These are phyloP conservation scores for Phaeotremella fagi DNA, from an alignment of 768 basidiomycete genomes.

Conservation along the genomic window DNA sequence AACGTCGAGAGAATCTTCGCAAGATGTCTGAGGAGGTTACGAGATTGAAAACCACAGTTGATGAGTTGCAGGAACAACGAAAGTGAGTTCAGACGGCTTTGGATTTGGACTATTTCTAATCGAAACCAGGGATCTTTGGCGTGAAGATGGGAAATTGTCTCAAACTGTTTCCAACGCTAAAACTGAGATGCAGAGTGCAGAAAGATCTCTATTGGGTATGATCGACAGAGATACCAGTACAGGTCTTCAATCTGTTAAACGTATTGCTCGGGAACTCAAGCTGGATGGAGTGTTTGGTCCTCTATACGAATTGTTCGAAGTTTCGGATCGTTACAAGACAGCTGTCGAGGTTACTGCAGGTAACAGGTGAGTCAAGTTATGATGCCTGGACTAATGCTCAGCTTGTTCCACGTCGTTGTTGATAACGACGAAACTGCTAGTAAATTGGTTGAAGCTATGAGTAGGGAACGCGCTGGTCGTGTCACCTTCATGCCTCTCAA, in stretches of 20 bases:
- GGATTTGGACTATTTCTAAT: too few relatives aligned
- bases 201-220: slow-evolving; percentile 75
- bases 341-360: slow-evolving; percentile 94
- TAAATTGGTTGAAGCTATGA: slow-evolving; percentile 86
- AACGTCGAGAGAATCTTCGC: slow-evolving; percentile 57
- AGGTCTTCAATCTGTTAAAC: slow-evolving; percentile 79
- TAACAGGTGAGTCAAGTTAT: slow-evolving; percentile 61
- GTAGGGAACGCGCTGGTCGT: slow-evolving; percentile 85
- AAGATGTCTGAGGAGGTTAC: slow-evolving; percentile 53
- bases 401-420: slow-evolving; percentile 95
- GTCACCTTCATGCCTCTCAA: slow-evolving; percentile 99
- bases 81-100: too few relatives aligned
- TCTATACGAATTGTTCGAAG: slow-evolving; percentile 85
- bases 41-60: slow-evolving; percentile 62
- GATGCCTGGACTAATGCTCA: slow-evolving; percentile 41
- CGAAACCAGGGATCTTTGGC: slow-evolving; percentile 67
- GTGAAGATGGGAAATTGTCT: slow-evolving; percentile 85
- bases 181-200: slow-evolving; percentile 74
- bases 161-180: slow-evolving; percentile 68
- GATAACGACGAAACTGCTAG: slow-evolving; percentile 93
- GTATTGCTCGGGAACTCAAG: slow-evolving; percentile 68
- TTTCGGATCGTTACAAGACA: slow-evolving; percentile 84
- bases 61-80: slow-evolving; percentile 67
- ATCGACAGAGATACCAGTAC: slow-evolving; percentile 97
- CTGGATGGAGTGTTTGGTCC: slow-evolving; percentile 88